These are phyloP conservation scores for Cyanidioschyzon merolae DNA, from an alignment of 23 red algal genomes.

Conservation along the genomic window DNA sequence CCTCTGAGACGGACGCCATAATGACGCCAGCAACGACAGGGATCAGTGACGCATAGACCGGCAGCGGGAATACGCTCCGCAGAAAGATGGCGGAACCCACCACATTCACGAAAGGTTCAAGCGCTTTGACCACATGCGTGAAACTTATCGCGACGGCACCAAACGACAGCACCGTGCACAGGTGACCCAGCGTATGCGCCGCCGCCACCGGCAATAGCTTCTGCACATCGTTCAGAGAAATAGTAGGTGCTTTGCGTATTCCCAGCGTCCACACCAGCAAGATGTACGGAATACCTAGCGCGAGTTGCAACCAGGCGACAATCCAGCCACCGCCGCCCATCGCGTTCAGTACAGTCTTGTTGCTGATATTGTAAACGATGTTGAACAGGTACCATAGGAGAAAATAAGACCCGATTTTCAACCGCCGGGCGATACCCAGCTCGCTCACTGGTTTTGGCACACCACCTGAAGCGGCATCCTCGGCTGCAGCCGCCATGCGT, in stretches of 20 bases:
- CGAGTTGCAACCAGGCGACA: conserved; percentile 77
- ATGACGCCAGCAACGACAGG: conserved; percentile 76
- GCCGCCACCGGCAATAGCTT: conserved; percentile 57
- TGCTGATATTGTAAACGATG: conserved; percentile 83
- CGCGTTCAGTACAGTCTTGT: conserved; percentile 72
- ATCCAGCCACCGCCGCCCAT: conserved; percentile 72
- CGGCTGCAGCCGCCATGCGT: neutral
- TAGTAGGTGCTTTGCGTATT: conserved; percentile 33
- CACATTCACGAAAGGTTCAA: conserved; percentile 65
- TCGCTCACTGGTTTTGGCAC: neutral
- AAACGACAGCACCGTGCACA: conserved; percentile 73
- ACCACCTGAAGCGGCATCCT: neutral
- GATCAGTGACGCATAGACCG: conserved; percentile 59
- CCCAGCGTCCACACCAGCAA: conserved; percentile 40
- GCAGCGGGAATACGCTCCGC: conserved; percentile 45
- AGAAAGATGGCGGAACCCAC: conserved; percentile 63
- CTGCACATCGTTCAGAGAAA: conserved; percentile 50
- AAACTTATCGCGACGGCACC: conserved; percentile 84
- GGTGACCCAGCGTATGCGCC: conserved; percentile 69
- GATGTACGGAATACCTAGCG: conserved; percentile 50
- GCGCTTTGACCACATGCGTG: conserved; percentile 92
- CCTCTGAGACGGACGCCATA: conserved; percentile 64
- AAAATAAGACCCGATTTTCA: conserved; percentile 65
- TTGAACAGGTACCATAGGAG: conserved; percentile 87
- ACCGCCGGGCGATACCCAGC: neutral